Evolutionary conservation across 2,329 filamentous ascomycete species (phyloP).

Genomic region (Cadophora sp.): DNA sequence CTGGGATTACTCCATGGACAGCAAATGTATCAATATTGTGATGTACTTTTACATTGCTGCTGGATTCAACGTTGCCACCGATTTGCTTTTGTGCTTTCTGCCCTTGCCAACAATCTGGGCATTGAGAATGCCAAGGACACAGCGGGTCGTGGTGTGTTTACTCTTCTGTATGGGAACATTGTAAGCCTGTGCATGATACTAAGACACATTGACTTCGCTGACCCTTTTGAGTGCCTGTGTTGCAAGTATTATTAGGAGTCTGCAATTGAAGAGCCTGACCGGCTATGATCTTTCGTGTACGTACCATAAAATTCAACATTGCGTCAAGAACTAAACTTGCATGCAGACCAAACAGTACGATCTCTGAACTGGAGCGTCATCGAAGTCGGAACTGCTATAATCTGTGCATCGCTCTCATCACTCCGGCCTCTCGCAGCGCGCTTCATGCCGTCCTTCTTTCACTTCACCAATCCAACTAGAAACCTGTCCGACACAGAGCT

Average conservation of each 20-base stretch:
- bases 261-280: constrained; percentile 19
- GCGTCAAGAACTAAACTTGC: neutral
- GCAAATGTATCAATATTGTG: constrained; percentile 25
- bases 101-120: constrained; percentile 31
- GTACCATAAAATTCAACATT: neutral
- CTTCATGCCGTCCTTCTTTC: constrained; percentile 20
- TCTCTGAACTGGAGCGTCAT: constrained; percentile 45
- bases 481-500: neutral
- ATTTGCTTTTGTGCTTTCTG: constrained; percentile 27
- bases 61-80: constrained; percentile 27
- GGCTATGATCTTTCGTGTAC: constrained; percentile 27
- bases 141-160: constrained; percentile 23
- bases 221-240: constrained; percentile 29
- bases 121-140: constrained; percentile 26
- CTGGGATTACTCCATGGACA: constrained; percentile 25
- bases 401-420: constrained; percentile 50
- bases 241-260: constrained; percentile 28
- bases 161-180: constrained; percentile 31
- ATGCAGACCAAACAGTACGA: constrained; percentile 36
- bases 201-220: neutral
- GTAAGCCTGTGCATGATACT: constrained; percentile 13
- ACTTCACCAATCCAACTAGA: constrained; percentile 17
- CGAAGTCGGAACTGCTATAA: constrained; percentile 47
- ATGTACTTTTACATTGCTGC: constrained; percentile 29
- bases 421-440: constrained; percentile 46